Evolutionary conservation across 2,329 filamentous ascomycete genomes (phyloP).

Genomic region (Geosmithia putterillii): DNA sequence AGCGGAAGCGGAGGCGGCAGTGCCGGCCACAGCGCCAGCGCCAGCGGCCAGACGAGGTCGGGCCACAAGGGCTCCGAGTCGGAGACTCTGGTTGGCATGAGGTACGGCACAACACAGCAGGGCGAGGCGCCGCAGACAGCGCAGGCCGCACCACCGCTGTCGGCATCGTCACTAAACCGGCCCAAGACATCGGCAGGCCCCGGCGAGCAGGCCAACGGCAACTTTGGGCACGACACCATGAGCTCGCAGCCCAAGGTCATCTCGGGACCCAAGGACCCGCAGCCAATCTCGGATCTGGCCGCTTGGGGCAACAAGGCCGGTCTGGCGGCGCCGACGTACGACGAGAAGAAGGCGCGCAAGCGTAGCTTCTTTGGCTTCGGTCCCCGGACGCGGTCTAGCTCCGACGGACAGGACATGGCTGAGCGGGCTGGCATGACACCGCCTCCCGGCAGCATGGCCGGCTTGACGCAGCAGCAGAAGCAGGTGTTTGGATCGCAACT

Average conservation of each 20-base stretch:
- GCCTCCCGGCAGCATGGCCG: conserved; percentile 2
- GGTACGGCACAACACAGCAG: conserved; percentile 43
- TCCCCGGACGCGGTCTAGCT: conserved; percentile 44
- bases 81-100: conserved; percentile 42
- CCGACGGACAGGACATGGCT: conserved; percentile 45
- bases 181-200: conserved; percentile 21
- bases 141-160: conserved; percentile 9
- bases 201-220: conserved; percentile 16
- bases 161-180: conserved; percentile 10
- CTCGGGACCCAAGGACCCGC: conserved; percentile 73
- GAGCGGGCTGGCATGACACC: conserved; percentile 32
- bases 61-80: conserved; percentile 23
- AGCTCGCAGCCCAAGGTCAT: conserved; percentile 43
- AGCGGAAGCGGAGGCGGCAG: neutral
- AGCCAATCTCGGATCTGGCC: conserved; percentile 71
- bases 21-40: conserved; percentile 7
- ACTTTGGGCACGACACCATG: conserved; percentile 17
- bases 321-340: conserved; percentile 34
- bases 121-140: conserved; percentile 35
- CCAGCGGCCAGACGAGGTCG: conserved; percentile 14
- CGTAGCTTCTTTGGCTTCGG: conserved; percentile 62
- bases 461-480: conserved; percentile 32
- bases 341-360: conserved; percentile 77
- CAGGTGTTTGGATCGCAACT: conserved; percentile 79
- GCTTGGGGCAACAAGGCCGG: conserved; percentile 71